Base-by-base conservation (phyloP, 2,329 filamentous ascomycete species). In the Fusarium continuum region DNA sequence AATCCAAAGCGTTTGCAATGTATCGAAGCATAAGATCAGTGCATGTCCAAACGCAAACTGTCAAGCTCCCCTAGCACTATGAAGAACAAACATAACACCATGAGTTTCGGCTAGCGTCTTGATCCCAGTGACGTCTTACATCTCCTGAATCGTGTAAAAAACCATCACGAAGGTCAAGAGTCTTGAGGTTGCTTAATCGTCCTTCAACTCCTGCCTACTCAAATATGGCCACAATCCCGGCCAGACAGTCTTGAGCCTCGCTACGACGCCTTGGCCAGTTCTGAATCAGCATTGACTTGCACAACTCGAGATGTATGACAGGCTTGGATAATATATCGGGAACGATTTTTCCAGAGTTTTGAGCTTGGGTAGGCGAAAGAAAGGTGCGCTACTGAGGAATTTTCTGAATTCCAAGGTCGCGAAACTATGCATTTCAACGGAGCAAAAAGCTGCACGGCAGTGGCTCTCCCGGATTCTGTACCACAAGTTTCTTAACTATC, bases 361-460 rank as follows among this genome's bases (percentile, higher is more conserved):
- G 6, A 53, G 1, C 0, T 20, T 53, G 0, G 49, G 44, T 1
- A 53, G 16, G 1, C 38, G 11, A 3, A 53, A 50, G 1, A 53
- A 50, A 1, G 49, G 43, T 6, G 43, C 43, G 16, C 0, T 2
- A 25, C 45, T 0, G 10, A 2, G 0, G 14, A n/a, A 0, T n/a
- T n/a, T n/a, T 41, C n/a, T 7, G 0, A 6, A 2, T 31, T 8
- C 3, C 17, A 0, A 11, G 23, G 17, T 47, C 9, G 5, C 7
- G 39, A 2, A 3, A 49, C 5, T 9, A 3, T 19, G 1, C 8
- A 6, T 2, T 6, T 6, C 1, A 49, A 19, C 8, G 13, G 11
- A 2, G 2, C 11, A 1, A 49, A 2, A 11, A 32, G 44, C 4
- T 2, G 11, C 5, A 3, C 9, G 0, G 0, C 1, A 39, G 22